Conservation (phyloP, 2,329 filamentous ascomycete species). For the Truncatella angustata region DNA sequence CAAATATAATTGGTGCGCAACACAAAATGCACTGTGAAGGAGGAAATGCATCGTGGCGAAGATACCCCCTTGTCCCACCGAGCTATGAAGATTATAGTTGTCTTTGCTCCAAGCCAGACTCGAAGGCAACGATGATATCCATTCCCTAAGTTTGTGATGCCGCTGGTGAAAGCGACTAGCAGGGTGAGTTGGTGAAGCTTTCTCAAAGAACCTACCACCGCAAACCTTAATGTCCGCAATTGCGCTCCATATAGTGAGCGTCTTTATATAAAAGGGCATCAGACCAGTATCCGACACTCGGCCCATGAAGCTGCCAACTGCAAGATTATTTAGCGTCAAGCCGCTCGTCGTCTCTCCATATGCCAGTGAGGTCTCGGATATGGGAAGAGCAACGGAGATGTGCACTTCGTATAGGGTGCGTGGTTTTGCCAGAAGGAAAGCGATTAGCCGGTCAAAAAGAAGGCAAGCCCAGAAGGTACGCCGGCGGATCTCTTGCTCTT, state of each 20-base stretch:
- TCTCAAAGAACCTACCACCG: slow-evolving; percentile 8
- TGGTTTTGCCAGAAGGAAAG: slow-evolving; percentile 6
- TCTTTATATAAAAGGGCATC: slow-evolving; percentile 9
- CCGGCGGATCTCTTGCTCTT: slow-evolving; percentile 6
- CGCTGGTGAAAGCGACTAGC: slow-evolving; percentile 8
- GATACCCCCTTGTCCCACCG: background rate
- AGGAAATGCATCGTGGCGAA: slow-evolving; percentile 10
- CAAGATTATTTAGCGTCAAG: slow-evolving; percentile 2
- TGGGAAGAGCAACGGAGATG: slow-evolving; percentile 8
- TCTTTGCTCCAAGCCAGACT: slow-evolving; percentile 8
- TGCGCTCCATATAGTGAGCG: slow-evolving; percentile 7
- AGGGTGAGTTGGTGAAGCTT: slow-evolving; percentile 6
- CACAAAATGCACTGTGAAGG: slow-evolving; percentile 8
- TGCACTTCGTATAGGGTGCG: slow-evolving; percentile 5
- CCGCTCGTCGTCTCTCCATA: slow-evolving; percentile 8
- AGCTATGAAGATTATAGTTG: slow-evolving; percentile 3
- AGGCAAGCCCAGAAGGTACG: slow-evolving; percentile 9
- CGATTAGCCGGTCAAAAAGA: slow-evolving; percentile 4
- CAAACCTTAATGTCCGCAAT: slow-evolving; percentile 8
- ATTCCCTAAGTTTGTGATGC: slow-evolving; percentile 5
- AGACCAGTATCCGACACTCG: slow-evolving; percentile 7
- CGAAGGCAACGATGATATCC: background rate
- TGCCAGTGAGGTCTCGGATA: slow-evolving; percentile 3
- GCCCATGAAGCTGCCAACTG: slow-evolving; percentile 3
- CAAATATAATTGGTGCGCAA: slow-evolving; percentile 6